These are phyloP conservation scores for Rhizopogon vulgaris DNA, from an alignment of 768 basidiomycete genomes.

Conservation along the genomic window DNA sequence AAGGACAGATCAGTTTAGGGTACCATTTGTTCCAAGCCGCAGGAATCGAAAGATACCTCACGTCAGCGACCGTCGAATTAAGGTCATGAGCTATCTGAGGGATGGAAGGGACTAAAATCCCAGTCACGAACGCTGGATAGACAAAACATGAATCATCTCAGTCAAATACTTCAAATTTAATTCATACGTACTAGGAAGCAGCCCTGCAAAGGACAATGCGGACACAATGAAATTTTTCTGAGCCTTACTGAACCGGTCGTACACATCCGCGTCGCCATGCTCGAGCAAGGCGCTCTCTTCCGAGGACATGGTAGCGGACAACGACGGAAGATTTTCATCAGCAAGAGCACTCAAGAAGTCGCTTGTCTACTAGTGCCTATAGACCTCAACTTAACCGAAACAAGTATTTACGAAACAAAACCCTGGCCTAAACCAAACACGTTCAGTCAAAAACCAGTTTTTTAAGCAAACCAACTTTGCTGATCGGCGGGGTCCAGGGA, in stretches of 20 bases:
- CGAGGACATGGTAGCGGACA: background rate
- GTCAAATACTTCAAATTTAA: background rate
- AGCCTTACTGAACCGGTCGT: constrained; percentile 37
- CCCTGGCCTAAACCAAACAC: too few relatives aligned
- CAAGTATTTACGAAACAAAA: too few relatives aligned
- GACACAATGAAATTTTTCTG: constrained; percentile 45
- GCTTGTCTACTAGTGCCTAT: too few relatives aligned
- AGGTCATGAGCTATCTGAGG: constrained; percentile 30
- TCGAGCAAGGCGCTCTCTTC: constrained; percentile 1
- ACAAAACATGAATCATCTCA: background rate
- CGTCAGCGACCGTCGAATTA: constrained; percentile 20
- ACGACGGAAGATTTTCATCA: background rate
- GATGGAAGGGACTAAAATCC: constrained; percentile 31
- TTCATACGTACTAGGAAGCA: constrained; percentile 46
- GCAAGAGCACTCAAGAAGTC: too few relatives aligned
- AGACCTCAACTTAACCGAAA: too few relatives aligned
- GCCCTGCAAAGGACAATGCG: constrained; percentile 50
- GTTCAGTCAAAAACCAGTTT: too few relatives aligned
- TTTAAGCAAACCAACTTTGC: too few relatives aligned
- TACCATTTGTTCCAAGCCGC: background rate
- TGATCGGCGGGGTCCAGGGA: too few relatives aligned
- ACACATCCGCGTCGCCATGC: background rate
- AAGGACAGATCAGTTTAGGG: background rate
- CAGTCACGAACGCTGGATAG: constrained; percentile 20
- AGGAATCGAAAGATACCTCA: constrained; percentile 16